Conservation (phyloP, 2,329 filamentous ascomycete species). For the Venturia nashicola region DNA sequence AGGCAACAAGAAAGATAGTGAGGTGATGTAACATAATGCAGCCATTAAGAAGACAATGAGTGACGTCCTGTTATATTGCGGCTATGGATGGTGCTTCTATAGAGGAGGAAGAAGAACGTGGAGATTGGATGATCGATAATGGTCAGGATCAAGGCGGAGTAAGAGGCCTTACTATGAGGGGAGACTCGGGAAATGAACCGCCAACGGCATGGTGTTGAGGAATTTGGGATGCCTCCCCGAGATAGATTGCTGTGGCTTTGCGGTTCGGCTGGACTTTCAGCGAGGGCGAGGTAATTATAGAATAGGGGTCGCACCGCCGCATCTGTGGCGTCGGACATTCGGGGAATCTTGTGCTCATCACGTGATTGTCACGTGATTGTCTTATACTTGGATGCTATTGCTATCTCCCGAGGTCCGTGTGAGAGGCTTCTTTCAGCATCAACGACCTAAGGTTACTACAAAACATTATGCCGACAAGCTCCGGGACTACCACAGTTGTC, state of each 20-base stretch:
- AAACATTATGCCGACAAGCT: too few species aligned
- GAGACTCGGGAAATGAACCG: background rate
- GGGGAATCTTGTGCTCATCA: too few species aligned
- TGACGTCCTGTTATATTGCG: background rate
- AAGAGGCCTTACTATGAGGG: background rate
- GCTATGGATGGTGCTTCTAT: background rate
- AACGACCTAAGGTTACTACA: too few species aligned
- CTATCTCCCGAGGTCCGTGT: too few species aligned
- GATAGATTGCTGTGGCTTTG: background rate
- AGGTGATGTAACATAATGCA: slow-evolving; percentile 6
- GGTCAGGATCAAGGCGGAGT: background rate
- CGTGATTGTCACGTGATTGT: too few species aligned
- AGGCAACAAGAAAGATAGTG: slow-evolving; percentile 12
- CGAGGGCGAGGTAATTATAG: background rate
- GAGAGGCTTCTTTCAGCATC: too few species aligned
- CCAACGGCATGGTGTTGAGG: background rate
- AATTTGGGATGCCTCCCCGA: background rate
- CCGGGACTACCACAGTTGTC: background rate
- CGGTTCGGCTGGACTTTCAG: background rate
- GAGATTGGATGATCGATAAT: background rate
- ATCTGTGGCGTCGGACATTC: too few species aligned
- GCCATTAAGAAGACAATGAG: background rate
- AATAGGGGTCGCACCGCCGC: background rate
- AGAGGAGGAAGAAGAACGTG: background rate
- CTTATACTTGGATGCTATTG: too few species aligned